Evolutionary conservation across 2,329 filamentous ascomycete genomes (phyloP), one percentile per base, ranked within the genome.

Genomic region (Metarhizium robertsii): DNA sequence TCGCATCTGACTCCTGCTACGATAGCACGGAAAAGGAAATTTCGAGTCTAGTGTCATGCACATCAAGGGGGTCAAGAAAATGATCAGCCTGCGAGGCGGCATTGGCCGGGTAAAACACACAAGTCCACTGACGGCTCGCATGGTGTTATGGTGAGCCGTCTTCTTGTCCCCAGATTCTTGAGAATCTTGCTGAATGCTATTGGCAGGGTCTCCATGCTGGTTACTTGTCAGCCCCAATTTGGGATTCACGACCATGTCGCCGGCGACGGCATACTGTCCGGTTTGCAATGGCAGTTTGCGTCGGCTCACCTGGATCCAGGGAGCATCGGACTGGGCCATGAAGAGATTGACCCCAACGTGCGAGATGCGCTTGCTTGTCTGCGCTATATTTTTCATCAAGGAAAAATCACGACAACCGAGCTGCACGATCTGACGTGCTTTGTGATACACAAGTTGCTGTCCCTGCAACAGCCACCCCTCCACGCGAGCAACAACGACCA

Each of bases 361-460:
- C 56, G 52, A 4, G 69, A 73, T 32, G 65, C 74, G 1, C 65
- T 79, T n/a, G 49, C 58, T 18, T 75, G 75, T n/a, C 68, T 81
- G 2, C 72, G 70, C 13, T 64, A 60, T 8, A 63, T 80, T 4
- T 75, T 80, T 51, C 67, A 71, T 1, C 63, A 66, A 4, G 62
- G 69, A 0, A 57, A 64, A 13, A 55, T 78, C 0, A 59, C 73
- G 1, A 66, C 67, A 0, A 76, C 75, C 0, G 68, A 72, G 49
- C 71, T 83, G 0, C 80, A 83, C 56, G 80, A 83, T 54, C 66
- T 83, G 1, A 76, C 77, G 6, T 80, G 76, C 52, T 83, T 79
- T 59, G 73, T 78, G 25, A 65, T 82, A 1, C 79, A 83, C 57
- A 71, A 72, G 25, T 68, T 83, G 1, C 57, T 82, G 0, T 62